phyloP scores from a whole-genome alignment of 164 flowering plant species.

The Pachysandra terminalis region DNA sequence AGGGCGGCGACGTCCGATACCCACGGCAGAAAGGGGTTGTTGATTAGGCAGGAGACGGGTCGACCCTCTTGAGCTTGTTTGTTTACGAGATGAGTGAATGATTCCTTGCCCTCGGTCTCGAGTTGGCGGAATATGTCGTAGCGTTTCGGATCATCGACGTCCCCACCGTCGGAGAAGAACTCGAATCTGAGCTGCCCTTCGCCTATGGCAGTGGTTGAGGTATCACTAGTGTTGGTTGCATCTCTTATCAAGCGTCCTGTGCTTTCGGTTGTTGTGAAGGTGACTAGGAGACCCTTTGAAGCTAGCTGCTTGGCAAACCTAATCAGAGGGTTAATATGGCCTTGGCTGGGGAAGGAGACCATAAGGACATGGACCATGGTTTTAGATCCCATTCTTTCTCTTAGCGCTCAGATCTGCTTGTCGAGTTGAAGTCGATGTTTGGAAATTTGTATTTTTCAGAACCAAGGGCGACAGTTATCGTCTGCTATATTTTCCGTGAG shows the following conservation, averaged over 20 bases:
- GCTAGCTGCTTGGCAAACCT: conserved; percentile 56
- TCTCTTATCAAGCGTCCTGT: conserved; percentile 35
- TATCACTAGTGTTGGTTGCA: conserved; percentile 22
- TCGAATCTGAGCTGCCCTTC: conserved; percentile 57
- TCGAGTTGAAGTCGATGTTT: no score
- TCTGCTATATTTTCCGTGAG: no score
- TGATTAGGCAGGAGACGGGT: conserved; percentile 63
- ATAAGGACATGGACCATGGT: conserved; percentile 40
- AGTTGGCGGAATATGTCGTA: conserved; percentile 41
- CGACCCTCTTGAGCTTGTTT: conserved; percentile 32
- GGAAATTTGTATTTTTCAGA: no score
- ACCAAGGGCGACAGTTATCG: no score
- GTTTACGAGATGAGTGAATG: conserved; percentile 32
- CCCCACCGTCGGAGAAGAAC: conserved; percentile 60
- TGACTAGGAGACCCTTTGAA: conserved; percentile 54
- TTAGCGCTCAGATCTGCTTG: no score
- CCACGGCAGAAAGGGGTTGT: conserved; percentile 81
- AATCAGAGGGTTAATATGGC: conserved; percentile 64
- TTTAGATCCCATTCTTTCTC: background rate
- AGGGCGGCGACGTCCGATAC: conserved; percentile 58
- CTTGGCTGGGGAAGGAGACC: conserved; percentile 66
- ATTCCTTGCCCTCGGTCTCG: conserved; percentile 33
- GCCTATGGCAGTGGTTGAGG: conserved; percentile 43
- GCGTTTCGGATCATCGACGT: conserved; percentile 28
- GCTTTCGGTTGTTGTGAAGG: conserved; percentile 46